Evolutionary conservation across 148 eudicot species (phyloP).

Genomic region (Polygonum aviculare): DNA sequence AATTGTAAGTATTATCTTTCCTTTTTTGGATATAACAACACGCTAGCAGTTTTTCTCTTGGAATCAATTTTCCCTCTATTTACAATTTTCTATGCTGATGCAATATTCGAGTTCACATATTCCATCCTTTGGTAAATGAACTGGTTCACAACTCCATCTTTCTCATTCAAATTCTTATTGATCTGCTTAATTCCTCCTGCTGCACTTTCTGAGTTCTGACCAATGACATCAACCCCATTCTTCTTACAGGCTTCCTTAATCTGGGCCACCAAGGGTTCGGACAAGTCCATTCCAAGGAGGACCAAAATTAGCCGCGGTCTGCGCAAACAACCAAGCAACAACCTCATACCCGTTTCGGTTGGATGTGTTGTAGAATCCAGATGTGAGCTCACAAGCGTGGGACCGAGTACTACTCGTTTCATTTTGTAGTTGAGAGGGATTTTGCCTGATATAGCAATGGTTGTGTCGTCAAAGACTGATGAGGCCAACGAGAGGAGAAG

Average conservation of each 20-base stretch:
- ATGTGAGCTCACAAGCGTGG: constrained; percentile 75
- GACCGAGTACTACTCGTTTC: constrained; percentile 49
- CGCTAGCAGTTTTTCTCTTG: background rate
- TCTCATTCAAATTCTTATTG: constrained; percentile 36
- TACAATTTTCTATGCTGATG: background rate
- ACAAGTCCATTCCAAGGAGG: constrained; percentile 75
- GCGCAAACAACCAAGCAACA: constrained; percentile 43
- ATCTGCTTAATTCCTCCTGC: constrained; percentile 42
- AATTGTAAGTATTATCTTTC: background rate
- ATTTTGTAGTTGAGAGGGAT: constrained; percentile 50
- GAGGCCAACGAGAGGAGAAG: constrained; percentile 54
- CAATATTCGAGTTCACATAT: too few relatives aligned
- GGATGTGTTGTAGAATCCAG: constrained; percentile 74
- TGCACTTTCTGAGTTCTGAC: constrained; percentile 44
- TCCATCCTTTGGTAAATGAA: constrained; percentile 91
- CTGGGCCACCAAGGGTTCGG: constrained; percentile 45
- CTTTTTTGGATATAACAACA: background rate
- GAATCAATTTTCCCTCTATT: background rate
- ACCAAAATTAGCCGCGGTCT: constrained; percentile 41
- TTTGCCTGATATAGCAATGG: constrained; percentile 49
- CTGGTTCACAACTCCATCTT: constrained; percentile 33
- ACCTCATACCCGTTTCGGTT: constrained; percentile 58
- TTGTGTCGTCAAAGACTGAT: constrained; percentile 31
- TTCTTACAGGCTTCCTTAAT: constrained; percentile 39
- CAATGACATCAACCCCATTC: constrained; percentile 41